Base-by-base conservation (phyloP, 176 grass and related monocot genomes). In the Phyllostachys edulis region DNA sequence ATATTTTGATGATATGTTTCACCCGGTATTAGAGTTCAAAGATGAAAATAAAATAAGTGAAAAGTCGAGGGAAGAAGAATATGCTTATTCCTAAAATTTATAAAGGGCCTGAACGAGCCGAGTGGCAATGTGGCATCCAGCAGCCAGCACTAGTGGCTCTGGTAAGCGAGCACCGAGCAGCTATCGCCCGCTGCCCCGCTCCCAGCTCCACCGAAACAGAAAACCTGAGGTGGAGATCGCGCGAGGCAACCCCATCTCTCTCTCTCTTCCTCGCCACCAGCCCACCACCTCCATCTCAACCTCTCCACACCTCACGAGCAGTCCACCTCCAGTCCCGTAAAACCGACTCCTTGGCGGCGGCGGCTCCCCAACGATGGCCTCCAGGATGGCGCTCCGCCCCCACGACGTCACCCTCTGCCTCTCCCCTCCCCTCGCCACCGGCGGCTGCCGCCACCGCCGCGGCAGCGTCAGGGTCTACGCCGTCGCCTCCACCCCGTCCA, bases 371-470 rank as follows among this genome's bases (percentile, higher is more conserved):
- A 16, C 26, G 6, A 84, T 87, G 89, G 52, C 80, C 34, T 80
- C 75, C n/a, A 74, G 85, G 89, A 84, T 90, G 89, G 85, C 89
- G 75, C 89, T 90, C 61, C 81, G 63, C 69, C 75, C 85, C 52
- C 46, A 90, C 80, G 89, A 60, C 76, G 76, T 70, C 85, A 32
- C 69, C 4, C 63, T 78, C 55, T 9, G 83, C 72, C 55, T 39
- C 20, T 66, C 83, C 63, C 49, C 89, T 39, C 75, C 89, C 24
- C 62, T 87, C 76, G 85, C 85, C 51, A 71, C 80, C 49, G 24
- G 26, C 68, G 27, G 61, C 14, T 11, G 77, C 76, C 51, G 51
- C 2, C 1, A 1, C 38, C 14, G 5, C 45, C 56, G 56, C 54
- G 3, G 20, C 55, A n/a, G 60, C 44, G 60, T 87, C 62, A 80